Evolutionary conservation across 1,284 basidiomycete species (phyloP).

Genomic region (Athelia sp.): DNA sequence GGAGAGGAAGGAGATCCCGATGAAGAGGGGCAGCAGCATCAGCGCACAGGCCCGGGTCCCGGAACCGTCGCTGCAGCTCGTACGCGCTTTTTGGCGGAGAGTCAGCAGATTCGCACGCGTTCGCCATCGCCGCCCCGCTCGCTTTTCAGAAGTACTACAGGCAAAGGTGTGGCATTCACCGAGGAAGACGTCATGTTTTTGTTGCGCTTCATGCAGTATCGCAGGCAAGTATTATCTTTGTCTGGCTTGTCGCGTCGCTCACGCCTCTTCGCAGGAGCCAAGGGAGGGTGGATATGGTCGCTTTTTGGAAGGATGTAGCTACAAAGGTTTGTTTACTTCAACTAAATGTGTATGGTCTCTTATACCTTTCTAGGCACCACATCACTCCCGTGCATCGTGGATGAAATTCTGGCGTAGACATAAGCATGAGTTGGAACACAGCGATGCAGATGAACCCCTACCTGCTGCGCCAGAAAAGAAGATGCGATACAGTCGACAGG

Average conservation of each 20-base stretch:
- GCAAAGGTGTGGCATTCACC: constrained; percentile 82
- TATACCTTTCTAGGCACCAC: constrained; percentile 53
- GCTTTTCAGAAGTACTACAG: constrained; percentile 74
- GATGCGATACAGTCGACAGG: constrained; percentile 71
- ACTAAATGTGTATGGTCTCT: constrained; percentile 3
- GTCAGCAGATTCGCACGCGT: constrained; percentile 39
- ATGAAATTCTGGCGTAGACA: constrained; percentile 85
- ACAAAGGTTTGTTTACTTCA: constrained; percentile 41
- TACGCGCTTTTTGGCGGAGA: constrained; percentile 35
- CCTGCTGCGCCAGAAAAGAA: constrained; percentile 76
- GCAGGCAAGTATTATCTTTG: constrained; percentile 42
- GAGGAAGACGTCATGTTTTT: constrained; percentile 73
- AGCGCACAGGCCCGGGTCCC: constrained; percentile 32
- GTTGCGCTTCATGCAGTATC: constrained; percentile 67
- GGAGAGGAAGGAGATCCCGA: constrained; percentile 37
- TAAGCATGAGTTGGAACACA: constrained; percentile 70
- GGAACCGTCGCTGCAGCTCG: constrained; percentile 41
- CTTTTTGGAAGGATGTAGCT: constrained; percentile 82
- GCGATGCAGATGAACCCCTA: constrained; percentile 59
- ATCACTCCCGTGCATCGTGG: constrained; percentile 84
- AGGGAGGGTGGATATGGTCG: constrained; percentile 71
- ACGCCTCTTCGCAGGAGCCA: constrained; percentile 40
- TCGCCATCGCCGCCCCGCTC: constrained; percentile 76
- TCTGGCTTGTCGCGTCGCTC: constrained; percentile 1
- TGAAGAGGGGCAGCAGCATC: constrained; percentile 30